These are phyloP conservation scores for Phlegmacium glaucopus DNA, from an alignment of 768 basidiomycete genomes.

Conservation along the genomic window DNA sequence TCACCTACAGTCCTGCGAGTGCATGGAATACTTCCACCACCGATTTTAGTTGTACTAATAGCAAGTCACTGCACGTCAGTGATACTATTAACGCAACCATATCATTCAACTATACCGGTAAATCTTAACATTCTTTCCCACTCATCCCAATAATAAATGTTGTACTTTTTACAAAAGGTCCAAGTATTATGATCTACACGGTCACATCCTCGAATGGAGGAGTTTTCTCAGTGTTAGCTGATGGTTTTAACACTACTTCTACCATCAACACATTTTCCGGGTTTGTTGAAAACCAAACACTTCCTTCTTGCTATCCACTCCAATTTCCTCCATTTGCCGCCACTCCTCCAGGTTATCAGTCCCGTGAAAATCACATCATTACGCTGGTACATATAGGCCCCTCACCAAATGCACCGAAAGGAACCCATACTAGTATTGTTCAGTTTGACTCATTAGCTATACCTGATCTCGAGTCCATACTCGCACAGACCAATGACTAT, in stretches of 20 bases:
- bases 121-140: no score
- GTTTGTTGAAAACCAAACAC: background rate
- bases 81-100: conserved; percentile 14
- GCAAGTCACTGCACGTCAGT: conserved; percentile 7
- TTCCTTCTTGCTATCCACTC: background rate
- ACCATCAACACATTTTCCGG: conserved; percentile 16
- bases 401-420: background rate
- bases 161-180: no score
- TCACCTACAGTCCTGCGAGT: conserved; percentile 6
- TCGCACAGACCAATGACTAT: no score
- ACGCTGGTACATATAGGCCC: background rate
- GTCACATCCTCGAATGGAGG: conserved; percentile 16
- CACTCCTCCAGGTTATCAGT: background rate
- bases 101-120: conserved; percentile 19
- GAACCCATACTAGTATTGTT: background rate
- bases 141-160: no score
- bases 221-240: conserved; percentile 14
- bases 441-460: background rate
- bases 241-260: conserved; percentile 14
- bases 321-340: conserved; percentile 6
- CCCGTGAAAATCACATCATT: background rate
- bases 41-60: conserved; percentile 1
- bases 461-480: no score
- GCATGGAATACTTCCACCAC: conserved; percentile 10
- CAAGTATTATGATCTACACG: conserved; percentile 17